Conservation (phyloP, 1,284 basidiomycete species). For the Athelia psychrophila region DNA sequence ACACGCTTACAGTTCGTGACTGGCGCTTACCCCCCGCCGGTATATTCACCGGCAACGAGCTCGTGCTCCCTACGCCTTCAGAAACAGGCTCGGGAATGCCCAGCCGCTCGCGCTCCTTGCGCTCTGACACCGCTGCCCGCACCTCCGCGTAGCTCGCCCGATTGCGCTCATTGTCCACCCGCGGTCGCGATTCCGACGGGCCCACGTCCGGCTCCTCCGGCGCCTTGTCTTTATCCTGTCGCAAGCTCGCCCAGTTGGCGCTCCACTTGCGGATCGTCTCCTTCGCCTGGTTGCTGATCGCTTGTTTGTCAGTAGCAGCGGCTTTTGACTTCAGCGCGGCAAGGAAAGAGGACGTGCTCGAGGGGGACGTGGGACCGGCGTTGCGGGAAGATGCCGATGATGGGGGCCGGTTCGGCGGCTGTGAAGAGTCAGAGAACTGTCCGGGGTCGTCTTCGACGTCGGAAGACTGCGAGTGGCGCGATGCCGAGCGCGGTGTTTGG, state of each 20-base stretch:
- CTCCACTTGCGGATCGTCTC: conserved; percentile 90
- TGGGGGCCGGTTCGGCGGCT: background rate
- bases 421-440: conserved; percentile 19
- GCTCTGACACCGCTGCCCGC: conserved; percentile 63
- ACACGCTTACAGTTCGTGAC: conserved; percentile 20
- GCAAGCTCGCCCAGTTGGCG: conserved; percentile 68
- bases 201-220: conserved; percentile 45
- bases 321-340: conserved; percentile 75
- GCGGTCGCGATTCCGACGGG: conserved; percentile 34
- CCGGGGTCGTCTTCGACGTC: conserved; percentile 20
- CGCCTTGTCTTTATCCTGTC: conserved; percentile 43
- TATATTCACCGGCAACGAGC: conserved; percentile 30
- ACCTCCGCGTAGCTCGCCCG: conserved; percentile 69
- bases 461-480: conserved; percentile 24
- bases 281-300: conserved; percentile 75
- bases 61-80: too few species aligned
- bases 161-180: conserved; percentile 34
- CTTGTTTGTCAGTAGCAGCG: conserved; percentile 68
- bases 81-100: conserved; percentile 6
- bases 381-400: conserved; percentile 22
- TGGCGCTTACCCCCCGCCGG: conserved; percentile 24
- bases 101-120: conserved; percentile 46
- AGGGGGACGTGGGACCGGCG: conserved; percentile 29
- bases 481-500: conserved; percentile 14
- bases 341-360: conserved; percentile 52